These are phyloP conservation scores for Hypoxylon lienhwacheense DNA, from an alignment of 495 filamentous ascomycete species.

Conservation along the genomic window DNA sequence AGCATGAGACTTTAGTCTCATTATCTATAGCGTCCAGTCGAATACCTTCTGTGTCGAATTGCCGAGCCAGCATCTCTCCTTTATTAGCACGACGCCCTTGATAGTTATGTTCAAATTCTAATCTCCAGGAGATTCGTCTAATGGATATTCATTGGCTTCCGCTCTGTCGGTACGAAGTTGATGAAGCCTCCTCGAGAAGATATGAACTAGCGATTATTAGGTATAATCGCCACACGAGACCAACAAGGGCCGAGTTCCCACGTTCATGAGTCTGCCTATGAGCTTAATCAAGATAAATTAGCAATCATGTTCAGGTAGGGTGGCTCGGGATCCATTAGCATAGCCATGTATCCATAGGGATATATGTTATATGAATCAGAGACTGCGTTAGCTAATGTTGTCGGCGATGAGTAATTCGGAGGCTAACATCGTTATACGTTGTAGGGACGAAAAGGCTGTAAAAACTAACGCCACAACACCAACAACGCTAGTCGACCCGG, in stretches of 20 bases:
- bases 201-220: not conserved
- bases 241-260: not conserved
- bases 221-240: too few species aligned
- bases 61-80: not conserved
- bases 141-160: constrained; percentile 19
- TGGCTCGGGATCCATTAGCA: constrained; percentile 1
- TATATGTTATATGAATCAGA: not conserved
- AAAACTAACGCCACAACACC: not conserved
- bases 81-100: not conserved
- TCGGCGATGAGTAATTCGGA: not conserved
- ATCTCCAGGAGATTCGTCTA: not conserved
- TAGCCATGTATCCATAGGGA: constrained; percentile 4
- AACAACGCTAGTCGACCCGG: not conserved
- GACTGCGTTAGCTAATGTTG: not conserved
- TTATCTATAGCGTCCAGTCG: not conserved
- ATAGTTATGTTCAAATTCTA: too few species aligned
- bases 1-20: not conserved
- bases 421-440: not conserved
- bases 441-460: not conserved
- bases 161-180: not conserved
- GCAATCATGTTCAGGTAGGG: not conserved
- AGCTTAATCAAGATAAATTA: not conserved
- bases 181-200: not conserved
- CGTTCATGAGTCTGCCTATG: constrained; percentile 17
- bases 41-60: not conserved